Conservation (phyloP, 345 rosid genomes). For the Euphorbia pulcherrima region DNA sequence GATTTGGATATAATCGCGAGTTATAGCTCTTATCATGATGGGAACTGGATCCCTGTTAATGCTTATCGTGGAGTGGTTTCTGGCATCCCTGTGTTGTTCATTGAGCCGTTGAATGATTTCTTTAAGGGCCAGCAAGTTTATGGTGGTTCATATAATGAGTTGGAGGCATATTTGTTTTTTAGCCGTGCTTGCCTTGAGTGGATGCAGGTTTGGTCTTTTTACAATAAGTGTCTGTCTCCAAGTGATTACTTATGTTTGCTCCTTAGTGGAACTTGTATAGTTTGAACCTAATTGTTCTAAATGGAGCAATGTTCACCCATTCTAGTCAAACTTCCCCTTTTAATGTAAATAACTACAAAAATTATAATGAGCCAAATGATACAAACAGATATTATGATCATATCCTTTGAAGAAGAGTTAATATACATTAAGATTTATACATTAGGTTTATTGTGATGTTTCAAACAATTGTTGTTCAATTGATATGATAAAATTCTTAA, state of each 20-base stretch:
- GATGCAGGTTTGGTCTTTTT: constrained; percentile 48
- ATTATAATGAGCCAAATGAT: not conserved
- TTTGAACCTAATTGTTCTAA: not conserved
- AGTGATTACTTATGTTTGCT: not conserved
- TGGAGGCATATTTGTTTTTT: constrained; percentile 54
- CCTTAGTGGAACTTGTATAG: too few relatives aligned
- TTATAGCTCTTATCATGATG: constrained; percentile 46
- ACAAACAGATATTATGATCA: too few relatives aligned
- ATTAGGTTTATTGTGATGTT: too few relatives aligned
- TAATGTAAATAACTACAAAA: not conserved
- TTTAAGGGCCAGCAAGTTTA: constrained; percentile 48
- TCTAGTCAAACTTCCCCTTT: not conserved
- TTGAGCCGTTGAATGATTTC: constrained; percentile 51
- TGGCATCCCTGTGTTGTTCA: constrained; percentile 41
- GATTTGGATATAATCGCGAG: constrained; percentile 32
- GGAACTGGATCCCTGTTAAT: constrained; percentile 38
- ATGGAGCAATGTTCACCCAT: not conserved
- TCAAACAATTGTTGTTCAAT: too few relatives aligned
- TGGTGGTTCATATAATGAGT: constrained; percentile 53
- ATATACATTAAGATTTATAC: too few relatives aligned
- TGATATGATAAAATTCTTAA: too few relatives aligned
- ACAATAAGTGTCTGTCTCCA: not conserved
- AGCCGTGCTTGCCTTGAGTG: constrained; percentile 62
- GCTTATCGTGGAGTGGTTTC: constrained; percentile 47
- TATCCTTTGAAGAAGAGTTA: too few relatives aligned